Percentiles rank a stretch among this genome's conserved stretches.
These are phyloP conservation scores for Fusarium sp. DNA, from an alignment of 2,329 filamentous ascomycete species.

Conservation along the genomic window DNA sequence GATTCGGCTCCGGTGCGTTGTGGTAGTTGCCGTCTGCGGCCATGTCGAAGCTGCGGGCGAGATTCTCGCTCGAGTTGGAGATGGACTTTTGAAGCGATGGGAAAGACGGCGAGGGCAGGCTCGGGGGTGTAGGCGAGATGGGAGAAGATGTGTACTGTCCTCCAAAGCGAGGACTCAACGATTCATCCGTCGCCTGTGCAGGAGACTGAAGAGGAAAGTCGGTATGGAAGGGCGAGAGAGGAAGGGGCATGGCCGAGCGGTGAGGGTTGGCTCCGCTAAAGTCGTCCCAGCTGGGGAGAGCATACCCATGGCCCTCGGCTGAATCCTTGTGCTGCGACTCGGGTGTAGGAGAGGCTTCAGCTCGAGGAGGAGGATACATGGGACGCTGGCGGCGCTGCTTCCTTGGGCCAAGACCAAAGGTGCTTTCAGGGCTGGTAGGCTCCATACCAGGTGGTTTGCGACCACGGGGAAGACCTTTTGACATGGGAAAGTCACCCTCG, in stretches of 20 bases:
- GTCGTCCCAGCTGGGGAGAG: conserved; percentile 45
- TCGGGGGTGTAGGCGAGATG: conserved; percentile 47
- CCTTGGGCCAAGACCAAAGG: conserved; percentile 30
- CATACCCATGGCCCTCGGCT: conserved; percentile 21
- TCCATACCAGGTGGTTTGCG: conserved; percentile 40
- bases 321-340: conserved; percentile 8
- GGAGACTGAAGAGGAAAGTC: conserved; percentile 28
- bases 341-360: conserved; percentile 11
- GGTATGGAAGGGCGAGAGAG: conserved; percentile 46
- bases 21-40: conserved; percentile 24
- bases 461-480: conserved; percentile 52
- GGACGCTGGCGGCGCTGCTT: conserved; percentile 40
- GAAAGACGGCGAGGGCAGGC: conserved; percentile 53
- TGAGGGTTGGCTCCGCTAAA: conserved; percentile 46
- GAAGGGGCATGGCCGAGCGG: conserved; percentile 51
- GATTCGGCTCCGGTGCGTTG: conserved; percentile 1
- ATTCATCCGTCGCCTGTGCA: conserved; percentile 16
- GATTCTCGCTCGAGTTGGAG: conserved; percentile 48
- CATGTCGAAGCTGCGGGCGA: conserved; percentile 49
- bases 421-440: not conserved
- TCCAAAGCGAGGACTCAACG: conserved; percentile 23
- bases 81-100: conserved; percentile 51
- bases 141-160: conserved; percentile 43
- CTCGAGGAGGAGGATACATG: conserved; percentile 36
- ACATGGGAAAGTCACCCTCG: conserved; percentile 50